These are phyloP conservation scores for Acidomyces sp. DNA, from an alignment of 495 filamentous ascomycete genomes.

Conservation along the genomic window DNA sequence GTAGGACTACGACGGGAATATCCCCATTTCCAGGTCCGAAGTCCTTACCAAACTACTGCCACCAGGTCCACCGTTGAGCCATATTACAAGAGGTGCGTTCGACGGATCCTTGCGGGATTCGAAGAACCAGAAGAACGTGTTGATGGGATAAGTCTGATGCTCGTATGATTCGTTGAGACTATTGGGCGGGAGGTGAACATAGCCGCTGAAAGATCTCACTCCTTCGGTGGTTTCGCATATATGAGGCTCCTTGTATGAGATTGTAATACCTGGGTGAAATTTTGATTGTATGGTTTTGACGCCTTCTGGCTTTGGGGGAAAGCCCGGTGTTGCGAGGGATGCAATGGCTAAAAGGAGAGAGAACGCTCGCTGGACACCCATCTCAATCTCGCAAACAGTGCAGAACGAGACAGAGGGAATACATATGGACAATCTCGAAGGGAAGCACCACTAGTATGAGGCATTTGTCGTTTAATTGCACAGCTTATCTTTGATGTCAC, in stretches of 20 bases:
- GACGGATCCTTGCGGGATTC: conserved; percentile 46
- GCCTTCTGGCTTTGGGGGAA: conserved; percentile 8
- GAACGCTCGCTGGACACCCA: neutral
- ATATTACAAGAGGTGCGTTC: conserved; percentile 50
- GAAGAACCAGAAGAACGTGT: conserved; percentile 73
- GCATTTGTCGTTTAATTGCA: too few species aligned
- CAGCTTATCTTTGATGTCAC: too few species aligned
- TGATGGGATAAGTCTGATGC: conserved; percentile 48
- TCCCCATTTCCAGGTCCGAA: too few species aligned
- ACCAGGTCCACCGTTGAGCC: conserved; percentile 51
- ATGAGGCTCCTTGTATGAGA: conserved; percentile 4
- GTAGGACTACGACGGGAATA: too few species aligned
- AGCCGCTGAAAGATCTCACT: conserved; percentile 22
- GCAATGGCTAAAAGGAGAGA: neutral
- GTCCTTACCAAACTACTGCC: conserved; percentile 22
- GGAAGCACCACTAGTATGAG: too few species aligned
- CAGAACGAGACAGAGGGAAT: too few species aligned
- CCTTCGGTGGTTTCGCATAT: conserved; percentile 7
- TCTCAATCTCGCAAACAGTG: too few species aligned
- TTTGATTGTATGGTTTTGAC: conserved; percentile 5
- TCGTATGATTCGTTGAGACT: conserved; percentile 32
- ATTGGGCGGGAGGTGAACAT: conserved; percentile 37
- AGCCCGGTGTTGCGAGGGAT: neutral
- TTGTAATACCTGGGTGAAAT: neutral
- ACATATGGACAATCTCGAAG: neutral